Conservation (phyloP, 768 basidiomycete species). For the Suillus decipiens region DNA sequence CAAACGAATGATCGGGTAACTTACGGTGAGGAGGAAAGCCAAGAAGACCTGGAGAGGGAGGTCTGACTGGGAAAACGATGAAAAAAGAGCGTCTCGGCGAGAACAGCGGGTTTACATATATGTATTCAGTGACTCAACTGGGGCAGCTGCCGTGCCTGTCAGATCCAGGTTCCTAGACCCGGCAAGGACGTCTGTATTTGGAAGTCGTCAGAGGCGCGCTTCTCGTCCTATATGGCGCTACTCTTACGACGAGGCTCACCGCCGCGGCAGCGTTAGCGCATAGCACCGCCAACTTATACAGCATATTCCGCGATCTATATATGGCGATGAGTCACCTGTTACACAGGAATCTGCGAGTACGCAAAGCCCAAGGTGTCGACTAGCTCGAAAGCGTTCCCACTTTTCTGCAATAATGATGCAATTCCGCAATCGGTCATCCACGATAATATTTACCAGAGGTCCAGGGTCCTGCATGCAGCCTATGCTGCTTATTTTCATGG, state of each 20-base stretch:
- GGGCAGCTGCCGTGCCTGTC: neutral
- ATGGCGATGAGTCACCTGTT: no score
- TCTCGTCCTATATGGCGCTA: no score
- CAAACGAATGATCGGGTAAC: constrained; percentile 12
- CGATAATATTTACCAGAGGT: no score
- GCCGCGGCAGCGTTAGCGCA: no score
- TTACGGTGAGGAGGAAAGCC: constrained; percentile 23
- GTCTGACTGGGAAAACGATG: constrained; percentile 19
- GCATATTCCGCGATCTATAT: no score
- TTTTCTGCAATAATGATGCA: no score
- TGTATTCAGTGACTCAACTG: constrained; percentile 24
- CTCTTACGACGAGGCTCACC: neutral
- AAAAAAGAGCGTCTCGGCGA: constrained; percentile 22
- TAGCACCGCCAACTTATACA: neutral
- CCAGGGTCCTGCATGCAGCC: no score
- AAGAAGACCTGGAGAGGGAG: constrained; percentile 29
- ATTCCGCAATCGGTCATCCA: no score
- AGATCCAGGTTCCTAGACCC: neutral
- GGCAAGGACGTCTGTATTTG: neutral
- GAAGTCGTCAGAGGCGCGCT: neutral
- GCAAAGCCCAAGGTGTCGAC: no score
- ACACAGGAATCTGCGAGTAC: no score
- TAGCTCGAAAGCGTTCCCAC: no score
- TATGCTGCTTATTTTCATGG: no score
- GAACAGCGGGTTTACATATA: constrained; percentile 23